These are phyloP conservation scores for Pneumocystis jirovecii DNA, from an alignment of 1,139 yeast species.

Conservation along the genomic window DNA sequence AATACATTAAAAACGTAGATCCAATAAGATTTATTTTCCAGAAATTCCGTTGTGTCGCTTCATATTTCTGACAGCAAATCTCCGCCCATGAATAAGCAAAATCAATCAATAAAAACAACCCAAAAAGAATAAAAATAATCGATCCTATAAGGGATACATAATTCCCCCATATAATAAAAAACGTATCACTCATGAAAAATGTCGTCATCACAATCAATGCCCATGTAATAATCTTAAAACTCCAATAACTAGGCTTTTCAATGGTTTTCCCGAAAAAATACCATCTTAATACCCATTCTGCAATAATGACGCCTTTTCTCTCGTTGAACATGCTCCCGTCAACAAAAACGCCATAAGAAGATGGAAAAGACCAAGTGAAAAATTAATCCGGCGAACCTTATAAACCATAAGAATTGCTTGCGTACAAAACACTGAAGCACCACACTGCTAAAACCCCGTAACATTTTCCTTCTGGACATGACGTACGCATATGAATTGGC, in stretches of 20 bases:
- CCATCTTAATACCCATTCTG: constrained; percentile 48
- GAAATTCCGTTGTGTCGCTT: constrained; percentile 34
- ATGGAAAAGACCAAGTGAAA: constrained; percentile 75
- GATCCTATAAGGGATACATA: constrained; percentile 75
- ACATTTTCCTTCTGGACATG: constrained; percentile 69
- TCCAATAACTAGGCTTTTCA: constrained; percentile 43
- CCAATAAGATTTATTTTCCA: constrained; percentile 77
- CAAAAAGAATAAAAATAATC: constrained; percentile 73
- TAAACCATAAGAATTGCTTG: background rate
- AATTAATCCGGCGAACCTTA: constrained; percentile 59
- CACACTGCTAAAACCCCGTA: constrained; percentile 70
- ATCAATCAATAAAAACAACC: constrained; percentile 78
- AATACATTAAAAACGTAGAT: constrained; percentile 76
- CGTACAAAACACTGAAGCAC: background rate
- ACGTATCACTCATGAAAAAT: constrained; percentile 71
- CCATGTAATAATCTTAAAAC: constrained; percentile 54
- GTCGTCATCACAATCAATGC: constrained; percentile 41
- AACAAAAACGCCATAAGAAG: constrained; percentile 51
- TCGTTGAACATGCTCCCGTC: constrained; percentile 60
- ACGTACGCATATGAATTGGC: constrained; percentile 44
- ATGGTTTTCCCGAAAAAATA: background rate
- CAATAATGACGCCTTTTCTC: constrained; percentile 63
- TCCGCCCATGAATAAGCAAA: constrained; percentile 99
- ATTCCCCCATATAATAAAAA: constrained; percentile 83
- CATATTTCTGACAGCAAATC: constrained; percentile 79